phyloP scores from a whole-genome alignment of 2,329 filamentous ascomycete species.

The Coniochaeta prunicola region DNA sequence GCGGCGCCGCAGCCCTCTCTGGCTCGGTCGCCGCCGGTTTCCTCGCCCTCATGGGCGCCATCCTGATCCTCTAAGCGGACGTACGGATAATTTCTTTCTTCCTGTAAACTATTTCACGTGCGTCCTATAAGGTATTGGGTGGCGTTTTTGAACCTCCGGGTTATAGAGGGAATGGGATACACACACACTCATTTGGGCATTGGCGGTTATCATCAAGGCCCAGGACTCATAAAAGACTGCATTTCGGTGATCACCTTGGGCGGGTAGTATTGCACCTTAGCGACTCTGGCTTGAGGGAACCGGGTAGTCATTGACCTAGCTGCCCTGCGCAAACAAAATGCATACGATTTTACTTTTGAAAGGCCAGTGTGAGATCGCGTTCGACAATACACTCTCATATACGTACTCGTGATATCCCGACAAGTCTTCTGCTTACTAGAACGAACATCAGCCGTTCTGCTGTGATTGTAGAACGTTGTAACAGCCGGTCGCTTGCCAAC shows the following conservation, averaged over 20 bases:
- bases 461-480: too few relatives aligned
- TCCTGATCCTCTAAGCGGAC: constrained; percentile 21
- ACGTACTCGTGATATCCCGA: too few relatives aligned
- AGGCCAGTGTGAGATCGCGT: too few relatives aligned
- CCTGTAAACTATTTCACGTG: background rate
- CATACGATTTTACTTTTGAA: background rate
- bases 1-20: constrained; percentile 12
- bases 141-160: background rate
- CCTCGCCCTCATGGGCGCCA: constrained; percentile 20
- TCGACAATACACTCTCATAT: too few relatives aligned
- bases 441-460: too few relatives aligned
- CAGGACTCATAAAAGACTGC: background rate
- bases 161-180: background rate
- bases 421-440: too few relatives aligned
- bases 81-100: background rate
- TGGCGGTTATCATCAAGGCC: background rate
- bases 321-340: background rate
- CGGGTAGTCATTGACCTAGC: background rate
- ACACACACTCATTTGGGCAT: background rate
- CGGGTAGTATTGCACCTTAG: background rate
- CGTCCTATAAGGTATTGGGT: background rate
- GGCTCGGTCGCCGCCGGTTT: constrained; percentile 22
- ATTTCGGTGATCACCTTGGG: background rate
- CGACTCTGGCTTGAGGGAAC: background rate
- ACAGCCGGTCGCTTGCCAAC: too few relatives aligned